Base-by-base conservation (phyloP, 1,284 basidiomycete species). In the Trichosporon sp. region DNA sequence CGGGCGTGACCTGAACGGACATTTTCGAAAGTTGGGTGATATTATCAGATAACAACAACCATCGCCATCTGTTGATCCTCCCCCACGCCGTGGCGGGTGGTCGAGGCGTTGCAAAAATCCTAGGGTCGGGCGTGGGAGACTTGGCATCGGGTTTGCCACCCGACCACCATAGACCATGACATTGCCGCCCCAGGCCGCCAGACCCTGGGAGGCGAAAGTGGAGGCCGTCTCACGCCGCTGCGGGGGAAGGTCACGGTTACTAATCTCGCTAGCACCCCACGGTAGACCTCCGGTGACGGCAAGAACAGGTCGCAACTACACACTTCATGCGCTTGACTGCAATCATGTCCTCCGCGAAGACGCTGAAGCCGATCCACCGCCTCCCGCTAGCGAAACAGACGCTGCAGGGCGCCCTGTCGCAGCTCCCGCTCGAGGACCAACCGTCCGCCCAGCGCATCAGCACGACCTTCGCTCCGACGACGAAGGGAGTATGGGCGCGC, bases 361-460 rank as follows among this genome's bases (percentile, higher is more conserved):
- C 31, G 19, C 54, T 67, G 73, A 67, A 37, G 71, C 65, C 80
- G 77, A 21, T 76, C 80, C 54, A 79, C 68, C 73, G 72, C 1
- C 75, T 84, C 2, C 83, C 83, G 0, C 73, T 83, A 1, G 74
- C 82, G 0, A 11, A 75, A 1, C 65, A 69, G 0, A 77, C 77
- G 4, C 76, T 84, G 0, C 82, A 84, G 66, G 43, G 66, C 1
- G 40, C 68, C 1, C 74, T 84, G 7, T 38, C 75, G 4, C 76
- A 67, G 26, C 70, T 84, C 1, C 64, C 72, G 19, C 78, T 86
- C 19, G 75, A 73, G 0, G 81, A 86, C 51, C 85, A 82, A 12
- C 92, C 93, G 0, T 91, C 90, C 74, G 78, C 91, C 12, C 92
- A 94, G 79, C 89, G 94, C 54, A 87, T 93, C 70, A 75, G 89